These are phyloP conservation scores for Solanum medicagineum DNA, from an alignment of 257 asterid genomes.

Conservation along the genomic window DNA sequence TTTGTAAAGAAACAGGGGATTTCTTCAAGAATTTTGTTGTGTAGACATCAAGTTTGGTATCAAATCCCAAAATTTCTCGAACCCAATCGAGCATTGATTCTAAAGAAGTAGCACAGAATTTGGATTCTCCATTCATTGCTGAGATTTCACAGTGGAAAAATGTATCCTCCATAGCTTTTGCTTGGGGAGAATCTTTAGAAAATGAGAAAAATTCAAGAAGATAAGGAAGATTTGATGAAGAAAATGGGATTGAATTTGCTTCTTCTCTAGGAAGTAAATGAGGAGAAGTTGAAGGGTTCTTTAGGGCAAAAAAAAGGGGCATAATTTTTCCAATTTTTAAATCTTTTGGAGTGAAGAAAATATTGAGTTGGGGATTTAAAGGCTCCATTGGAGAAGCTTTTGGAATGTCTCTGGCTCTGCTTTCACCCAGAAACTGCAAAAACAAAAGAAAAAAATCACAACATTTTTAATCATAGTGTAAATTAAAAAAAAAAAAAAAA, in stretches of 20 bases:
- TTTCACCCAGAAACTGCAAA: slow-evolving; percentile 5
- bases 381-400: not conserved
- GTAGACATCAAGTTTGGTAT: slow-evolving; percentile 19
- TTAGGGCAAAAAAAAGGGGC: slow-evolving; percentile 40
- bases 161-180: slow-evolving; percentile 45
- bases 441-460: not conserved
- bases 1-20: slow-evolving; percentile 26
- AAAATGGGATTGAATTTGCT: slow-evolving; percentile 63
- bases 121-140: slow-evolving; percentile 51
- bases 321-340: slow-evolving; percentile 39
- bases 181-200: slow-evolving; percentile 39
- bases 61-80: slow-evolving; percentile 10
- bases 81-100: slow-evolving; percentile 62
- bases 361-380: slow-evolving; percentile 38
- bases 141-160: slow-evolving; percentile 61
- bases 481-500: not conserved
- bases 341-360: slow-evolving; percentile 41
- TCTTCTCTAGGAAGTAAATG: slow-evolving; percentile 50
- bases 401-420: not conserved
- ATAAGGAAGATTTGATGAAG: slow-evolving; percentile 21
- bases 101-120: slow-evolving; percentile 63
- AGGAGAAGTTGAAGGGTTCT: slow-evolving; percentile 39
- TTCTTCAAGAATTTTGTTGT: slow-evolving; percentile 34
- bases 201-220: slow-evolving; percentile 43
- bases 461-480: not conserved